A percentile compares a stretch with the other conserved stretches of the same genome.
phyloP scores from a whole-genome alignment of 495 filamentous ascomycete genomes.

The Penicillium mononematosum region DNA sequence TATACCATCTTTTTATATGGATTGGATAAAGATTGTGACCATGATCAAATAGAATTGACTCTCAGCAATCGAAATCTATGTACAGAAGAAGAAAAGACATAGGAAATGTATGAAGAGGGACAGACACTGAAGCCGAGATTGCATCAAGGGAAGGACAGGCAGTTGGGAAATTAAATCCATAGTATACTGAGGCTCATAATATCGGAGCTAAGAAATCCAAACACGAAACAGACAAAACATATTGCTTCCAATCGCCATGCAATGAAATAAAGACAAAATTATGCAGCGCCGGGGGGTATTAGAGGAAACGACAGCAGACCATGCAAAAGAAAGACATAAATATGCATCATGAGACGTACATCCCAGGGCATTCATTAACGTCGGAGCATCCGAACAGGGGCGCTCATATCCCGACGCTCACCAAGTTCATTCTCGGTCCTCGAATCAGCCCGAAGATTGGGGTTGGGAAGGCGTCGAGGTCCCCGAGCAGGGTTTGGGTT shows the following conservation, averaged over 20 bases:
- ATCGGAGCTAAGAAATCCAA: conserved; percentile 4
- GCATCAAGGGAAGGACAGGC: background rate
- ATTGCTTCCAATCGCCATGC: conserved; percentile 15
- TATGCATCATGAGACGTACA: conserved; percentile 13
- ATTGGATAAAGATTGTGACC: background rate
- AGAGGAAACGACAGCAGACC: conserved; percentile 21
- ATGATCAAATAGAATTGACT: background rate
- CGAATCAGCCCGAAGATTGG: conserved; percentile 35
- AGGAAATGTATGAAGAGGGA: conserved; percentile 6
- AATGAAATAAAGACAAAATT: conserved; percentile 18
- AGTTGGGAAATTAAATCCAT: conserved; percentile 5
- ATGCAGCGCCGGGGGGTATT: conserved; percentile 34
- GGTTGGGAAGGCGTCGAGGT: conserved; percentile 41
- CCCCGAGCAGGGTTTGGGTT: conserved; percentile 28
- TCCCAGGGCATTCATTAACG: conserved; percentile 23
- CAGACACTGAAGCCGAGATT: conserved; percentile 1
- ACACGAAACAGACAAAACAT: conserved; percentile 11
- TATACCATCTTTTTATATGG: background rate
- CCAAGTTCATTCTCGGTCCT: conserved; percentile 31
- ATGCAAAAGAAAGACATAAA: conserved; percentile 18
- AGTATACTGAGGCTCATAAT: conserved; percentile 12
- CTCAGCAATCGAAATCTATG: background rate
- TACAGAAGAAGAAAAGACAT: conserved; percentile 10
- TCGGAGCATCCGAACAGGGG: conserved; percentile 41
- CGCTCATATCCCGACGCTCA: conserved; percentile 41